Evolutionary conservation across 352 stramenopile genomes (phyloP).

Genomic region (Phytophthora brassicae): DNA sequence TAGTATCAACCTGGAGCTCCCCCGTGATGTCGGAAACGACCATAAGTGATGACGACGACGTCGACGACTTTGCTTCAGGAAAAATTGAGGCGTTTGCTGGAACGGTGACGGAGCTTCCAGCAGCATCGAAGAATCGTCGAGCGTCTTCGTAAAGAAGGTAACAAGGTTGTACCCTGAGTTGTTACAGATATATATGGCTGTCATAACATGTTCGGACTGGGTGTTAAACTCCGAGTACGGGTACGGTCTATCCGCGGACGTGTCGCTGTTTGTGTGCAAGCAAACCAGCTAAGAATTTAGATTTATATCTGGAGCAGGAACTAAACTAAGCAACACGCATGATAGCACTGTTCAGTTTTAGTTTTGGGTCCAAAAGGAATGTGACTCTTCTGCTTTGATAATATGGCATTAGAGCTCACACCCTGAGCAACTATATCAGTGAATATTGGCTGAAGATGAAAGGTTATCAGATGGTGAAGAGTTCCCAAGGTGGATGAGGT

Average conservation of each 20-base stretch:
- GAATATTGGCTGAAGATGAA: too few relatives aligned
- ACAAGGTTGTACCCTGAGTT: not conserved
- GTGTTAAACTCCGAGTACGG: conserved; percentile 7
- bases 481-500: too few relatives aligned
- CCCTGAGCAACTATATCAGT: too few relatives aligned
- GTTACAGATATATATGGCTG: not conserved
- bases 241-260: not conserved
- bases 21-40: not conserved
- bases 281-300: conserved; percentile 5
- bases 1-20: not conserved
- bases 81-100: not conserved
- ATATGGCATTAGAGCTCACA: too few relatives aligned
- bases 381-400: too few relatives aligned
- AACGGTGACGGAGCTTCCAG: not conserved
- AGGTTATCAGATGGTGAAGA: too few relatives aligned
- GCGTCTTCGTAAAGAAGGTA: not conserved
- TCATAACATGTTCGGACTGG: conserved; percentile 2
- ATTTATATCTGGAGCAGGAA: conserved; percentile 5
- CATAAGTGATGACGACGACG: not conserved
- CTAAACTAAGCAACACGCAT: too few relatives aligned
- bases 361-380: too few relatives aligned
- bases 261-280: conserved; percentile 6
- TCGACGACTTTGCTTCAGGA: not conserved
- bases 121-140: not conserved
- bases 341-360: too few relatives aligned